Evolutionary conservation across 495 filamentous ascomycete species (phyloP), one percentile per base, ranked within the genome.

Genomic region (Daldinia loculata): DNA sequence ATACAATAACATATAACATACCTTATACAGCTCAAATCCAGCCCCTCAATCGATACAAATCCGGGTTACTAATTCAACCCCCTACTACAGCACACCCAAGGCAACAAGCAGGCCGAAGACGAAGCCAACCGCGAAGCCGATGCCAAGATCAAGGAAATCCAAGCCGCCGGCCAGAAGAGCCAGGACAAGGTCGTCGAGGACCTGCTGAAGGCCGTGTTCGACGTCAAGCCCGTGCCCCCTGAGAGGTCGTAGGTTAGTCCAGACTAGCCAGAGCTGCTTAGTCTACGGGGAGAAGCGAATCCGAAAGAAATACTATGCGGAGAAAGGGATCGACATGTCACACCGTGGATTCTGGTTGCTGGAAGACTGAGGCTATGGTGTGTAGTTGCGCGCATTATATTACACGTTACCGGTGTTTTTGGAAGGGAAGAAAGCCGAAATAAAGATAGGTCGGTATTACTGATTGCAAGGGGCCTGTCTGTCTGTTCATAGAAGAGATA

Each of bases 41-140:
- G 32, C 32, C 2, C 1, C 3, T 12, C 32, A 9, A 2, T 34
- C 32, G 32, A 34, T 11, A 34, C 32, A 17, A 29, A 36, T 14
- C 34, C 34, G 12, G 4, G 14, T 36, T 36, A 30, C 50, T 53
- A 53, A 53, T 30, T 9, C 26, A 2, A 24, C 7, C 50, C 7
- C 9, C 24, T 39, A 6, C 26, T 43, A 65, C 50, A 94, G 92
- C 93, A 97, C 80, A 90, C 90, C 61, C 90, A 91, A 77, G 92
- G 92, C 77, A 95, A 94, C 85, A 91, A 94, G 81, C 87, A 90
- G 69, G 92, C 92, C 69, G 92, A 97, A 79, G 90, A 93, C 66
- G 93, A 94, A 72, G 93, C 94, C 62, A 87, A 88, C 76, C 89
- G 89, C 80, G 92, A 97, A 72, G 91, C 93, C 53, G 90, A 95